Evolutionary conservation across 2,329 filamentous ascomycete species (phyloP).

Genomic region (Penicillium fuscoglaucum): DNA sequence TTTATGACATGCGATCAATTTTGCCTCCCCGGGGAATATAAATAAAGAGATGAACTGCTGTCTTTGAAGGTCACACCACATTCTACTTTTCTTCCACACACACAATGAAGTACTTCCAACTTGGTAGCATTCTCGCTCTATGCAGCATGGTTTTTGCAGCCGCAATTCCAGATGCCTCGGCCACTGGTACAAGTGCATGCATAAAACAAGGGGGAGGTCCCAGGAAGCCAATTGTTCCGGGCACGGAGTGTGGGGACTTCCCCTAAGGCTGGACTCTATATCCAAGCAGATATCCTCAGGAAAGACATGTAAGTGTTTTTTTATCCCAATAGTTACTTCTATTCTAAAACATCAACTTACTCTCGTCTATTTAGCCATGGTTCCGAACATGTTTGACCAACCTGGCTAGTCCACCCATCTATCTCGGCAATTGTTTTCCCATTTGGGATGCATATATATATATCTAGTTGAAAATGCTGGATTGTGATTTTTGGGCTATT

Average conservation of each 20-base stretch:
- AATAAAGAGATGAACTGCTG: not conserved
- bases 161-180: not conserved
- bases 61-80: not conserved
- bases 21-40: not conserved
- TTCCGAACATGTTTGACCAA: not conserved
- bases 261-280: not conserved
- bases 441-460: too few relatives aligned
- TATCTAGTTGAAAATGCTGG: not conserved
- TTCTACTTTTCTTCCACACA: not conserved
- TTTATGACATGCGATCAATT: not conserved
- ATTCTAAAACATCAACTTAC: not conserved
- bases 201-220: not conserved
- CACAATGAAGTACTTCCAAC: slow-evolving; percentile 7
- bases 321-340: not conserved
- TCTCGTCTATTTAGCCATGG: not conserved
- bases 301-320: not conserved
- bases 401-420: not conserved
- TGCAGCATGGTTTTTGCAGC: not conserved
- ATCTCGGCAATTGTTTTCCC: not conserved
- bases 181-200: not conserved
- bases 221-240: not conserved
- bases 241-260: not conserved
- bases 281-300: not conserved
- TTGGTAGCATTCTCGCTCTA: slow-evolving; percentile 1
- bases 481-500: not conserved